Percentiles rank a stretch among this genome's conserved stretches.
Evolutionary conservation across 2,329 filamentous ascomycete species (phyloP).

Genomic region (Cercospora zeina): DNA sequence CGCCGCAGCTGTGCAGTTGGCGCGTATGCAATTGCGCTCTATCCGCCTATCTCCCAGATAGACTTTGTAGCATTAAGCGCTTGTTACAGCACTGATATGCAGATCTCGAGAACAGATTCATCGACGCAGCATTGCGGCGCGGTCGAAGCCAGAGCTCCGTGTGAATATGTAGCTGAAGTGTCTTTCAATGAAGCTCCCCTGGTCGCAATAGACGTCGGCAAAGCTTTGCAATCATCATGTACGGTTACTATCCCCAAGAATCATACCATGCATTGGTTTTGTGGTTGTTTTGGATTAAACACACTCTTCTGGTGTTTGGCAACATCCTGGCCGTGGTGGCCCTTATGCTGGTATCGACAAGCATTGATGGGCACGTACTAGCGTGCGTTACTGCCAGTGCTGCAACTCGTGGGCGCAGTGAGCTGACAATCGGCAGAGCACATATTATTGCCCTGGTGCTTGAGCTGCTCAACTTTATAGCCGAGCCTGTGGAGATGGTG

Average conservation of each 20-base stretch:
- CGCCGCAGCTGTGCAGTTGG: slow-evolving; percentile 5
- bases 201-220: not conserved
- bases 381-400: slow-evolving; percentile 3
- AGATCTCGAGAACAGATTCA: not conserved
- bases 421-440: slow-evolving; percentile 15
- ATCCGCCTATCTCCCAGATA: not conserved
- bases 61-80: slow-evolving; percentile 11
- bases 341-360: slow-evolving; percentile 13
- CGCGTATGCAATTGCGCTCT: not conserved
- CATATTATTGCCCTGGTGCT: slow-evolving; percentile 15
- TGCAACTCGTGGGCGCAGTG: not conserved
- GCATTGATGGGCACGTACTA: slow-evolving; percentile 1
- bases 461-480: slow-evolving; percentile 16
- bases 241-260: slow-evolving; percentile 10
- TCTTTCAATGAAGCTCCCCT: not conserved
- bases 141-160: not conserved
- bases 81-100: not conserved
- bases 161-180: not conserved
- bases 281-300: slow-evolving; percentile 20
- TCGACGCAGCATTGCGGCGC: not conserved
- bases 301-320: slow-evolving; percentile 16
- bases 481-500: slow-evolving; percentile 27
- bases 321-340: slow-evolving; percentile 11
- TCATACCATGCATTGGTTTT: slow-evolving; percentile 14
- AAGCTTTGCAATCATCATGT: slow-evolving; percentile 6